Percentiles rank a stretch among this genome's conserved stretches.
Conservation (phyloP, 2,329 filamentous ascomycete species). For the Nemania sp. region DNA sequence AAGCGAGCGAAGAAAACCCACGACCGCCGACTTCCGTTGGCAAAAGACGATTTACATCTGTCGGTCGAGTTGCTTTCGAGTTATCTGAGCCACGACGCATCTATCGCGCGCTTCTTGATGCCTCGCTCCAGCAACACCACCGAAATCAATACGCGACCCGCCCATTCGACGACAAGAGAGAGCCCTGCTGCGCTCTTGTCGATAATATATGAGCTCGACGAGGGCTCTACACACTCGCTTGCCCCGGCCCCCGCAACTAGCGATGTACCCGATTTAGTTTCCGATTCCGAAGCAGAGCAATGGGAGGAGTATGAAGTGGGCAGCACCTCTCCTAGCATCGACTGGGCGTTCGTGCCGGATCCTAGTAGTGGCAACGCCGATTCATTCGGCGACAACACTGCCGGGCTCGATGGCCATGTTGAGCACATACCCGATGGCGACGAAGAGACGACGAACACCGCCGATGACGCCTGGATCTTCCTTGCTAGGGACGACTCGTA, state of each 20-base stretch:
- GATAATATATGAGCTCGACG: constrained; percentile 31
- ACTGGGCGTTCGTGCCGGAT: constrained; percentile 31
- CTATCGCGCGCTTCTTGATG: background rate
- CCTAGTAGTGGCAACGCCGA: background rate
- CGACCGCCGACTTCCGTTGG: background rate
- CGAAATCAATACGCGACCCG: constrained; percentile 4
- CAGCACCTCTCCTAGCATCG: constrained; percentile 4
- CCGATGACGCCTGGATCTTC: constrained; percentile 34
- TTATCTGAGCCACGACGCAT: constrained; percentile 20
- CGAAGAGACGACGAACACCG: constrained; percentile 14
- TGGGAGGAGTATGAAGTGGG: constrained; percentile 16
- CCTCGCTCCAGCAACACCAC: background rate
- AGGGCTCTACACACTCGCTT: constrained; percentile 26
- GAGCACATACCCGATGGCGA: constrained; percentile 11
- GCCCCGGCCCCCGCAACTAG: constrained; percentile 10
- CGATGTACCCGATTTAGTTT: constrained; percentile 28
- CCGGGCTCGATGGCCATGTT: background rate
- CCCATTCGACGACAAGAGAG: background rate
- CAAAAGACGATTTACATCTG: constrained; percentile 9
- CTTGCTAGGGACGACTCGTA: constrained; percentile 39
- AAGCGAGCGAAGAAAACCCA: constrained; percentile 29
- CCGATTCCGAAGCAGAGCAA: constrained; percentile 24
- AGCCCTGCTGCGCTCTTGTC: constrained; percentile 19
- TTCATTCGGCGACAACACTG: background rate
- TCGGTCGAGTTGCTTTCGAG: constrained; percentile 28